Percentiles rank a stretch among this genome's conserved stretches.
These are phyloP conservation scores for Abrus pulchellus DNA, from an alignment of 306 rosid species.

Conservation along the genomic window DNA sequence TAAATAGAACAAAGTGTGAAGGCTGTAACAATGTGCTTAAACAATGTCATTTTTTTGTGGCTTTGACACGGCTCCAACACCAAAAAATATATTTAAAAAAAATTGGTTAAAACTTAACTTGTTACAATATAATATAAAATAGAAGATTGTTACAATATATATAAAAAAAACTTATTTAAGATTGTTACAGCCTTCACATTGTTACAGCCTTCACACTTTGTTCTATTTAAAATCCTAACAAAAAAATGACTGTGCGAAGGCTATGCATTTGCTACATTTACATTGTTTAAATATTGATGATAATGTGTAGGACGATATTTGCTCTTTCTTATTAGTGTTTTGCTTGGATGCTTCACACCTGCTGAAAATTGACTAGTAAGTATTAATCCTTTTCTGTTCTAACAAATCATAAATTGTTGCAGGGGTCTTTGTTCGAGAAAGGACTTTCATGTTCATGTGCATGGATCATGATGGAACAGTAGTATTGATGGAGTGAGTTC, in stretches of 20 bases:
- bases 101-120: too few relatives aligned
- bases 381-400: constrained; percentile 36
- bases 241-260: not conserved
- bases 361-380: constrained; percentile 17
- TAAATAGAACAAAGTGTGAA: too few relatives aligned
- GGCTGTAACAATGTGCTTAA: too few relatives aligned
- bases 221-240: too few relatives aligned
- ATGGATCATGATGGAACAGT: constrained; percentile 85
- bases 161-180: too few relatives aligned
- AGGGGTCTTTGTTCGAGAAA: constrained; percentile 74
- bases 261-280: not conserved
- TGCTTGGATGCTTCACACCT: constrained; percentile 28
- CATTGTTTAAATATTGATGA: constrained; percentile 18
- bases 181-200: too few relatives aligned
- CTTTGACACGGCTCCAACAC: too few relatives aligned
- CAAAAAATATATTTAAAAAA: too few relatives aligned
- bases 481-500: constrained; percentile 89
- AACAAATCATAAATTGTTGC: constrained; percentile 52
- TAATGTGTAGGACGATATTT: not conserved
- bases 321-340: constrained; percentile 15
- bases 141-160: too few relatives aligned
- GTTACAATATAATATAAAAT: too few relatives aligned
- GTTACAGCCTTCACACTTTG: too few relatives aligned
- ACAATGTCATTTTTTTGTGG: too few relatives aligned
- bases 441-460: constrained; percentile 84